Evolutionary conservation across 495 filamentous ascomycete genomes (phyloP).

Genomic region (Talaromyces proteolyticus): DNA sequence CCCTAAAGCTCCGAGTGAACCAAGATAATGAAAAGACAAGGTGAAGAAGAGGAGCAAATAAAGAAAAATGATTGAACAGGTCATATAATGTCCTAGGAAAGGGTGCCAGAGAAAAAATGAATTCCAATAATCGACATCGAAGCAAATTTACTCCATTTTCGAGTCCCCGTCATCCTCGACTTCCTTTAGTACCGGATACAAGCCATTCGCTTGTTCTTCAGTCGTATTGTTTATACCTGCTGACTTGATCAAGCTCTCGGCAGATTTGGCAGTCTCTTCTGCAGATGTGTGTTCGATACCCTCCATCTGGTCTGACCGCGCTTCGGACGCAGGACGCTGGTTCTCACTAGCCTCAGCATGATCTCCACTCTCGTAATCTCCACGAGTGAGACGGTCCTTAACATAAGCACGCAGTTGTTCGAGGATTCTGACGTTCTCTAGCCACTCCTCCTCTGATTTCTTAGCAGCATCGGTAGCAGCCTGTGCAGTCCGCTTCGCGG

Average conservation of each 20-base stretch:
- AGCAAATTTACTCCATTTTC: constrained; percentile 24
- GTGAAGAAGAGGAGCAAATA: too few relatives aligned
- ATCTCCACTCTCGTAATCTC: constrained; percentile 51
- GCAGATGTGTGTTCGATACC: constrained; percentile 22
- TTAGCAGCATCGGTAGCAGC: constrained; percentile 40
- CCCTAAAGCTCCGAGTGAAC: too few relatives aligned
- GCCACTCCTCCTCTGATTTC: constrained; percentile 67
- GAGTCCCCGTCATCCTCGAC: constrained; percentile 36
- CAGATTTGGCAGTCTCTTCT: constrained; percentile 2
- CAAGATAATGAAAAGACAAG: too few relatives aligned
- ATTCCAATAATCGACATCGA: too few relatives aligned
- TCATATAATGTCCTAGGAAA: too few relatives aligned
- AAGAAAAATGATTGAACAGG: too few relatives aligned
- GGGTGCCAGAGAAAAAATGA: too few relatives aligned
- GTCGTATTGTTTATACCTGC: neutral
- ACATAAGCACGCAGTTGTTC: constrained; percentile 69
- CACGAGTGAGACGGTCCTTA: constrained; percentile 53
- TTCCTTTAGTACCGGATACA: constrained; percentile 43
- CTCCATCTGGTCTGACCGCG: constrained; percentile 28
- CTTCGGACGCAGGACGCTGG: neutral
- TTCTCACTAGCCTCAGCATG: neutral
- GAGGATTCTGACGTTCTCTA: constrained; percentile 76
- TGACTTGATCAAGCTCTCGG: neutral
- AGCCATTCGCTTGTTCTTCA: constrained; percentile 7
- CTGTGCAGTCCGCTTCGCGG: constrained; percentile 35